phyloP scores from a whole-genome alignment of 129 eudicot species.

The Kitagawia praeruptora region DNA sequence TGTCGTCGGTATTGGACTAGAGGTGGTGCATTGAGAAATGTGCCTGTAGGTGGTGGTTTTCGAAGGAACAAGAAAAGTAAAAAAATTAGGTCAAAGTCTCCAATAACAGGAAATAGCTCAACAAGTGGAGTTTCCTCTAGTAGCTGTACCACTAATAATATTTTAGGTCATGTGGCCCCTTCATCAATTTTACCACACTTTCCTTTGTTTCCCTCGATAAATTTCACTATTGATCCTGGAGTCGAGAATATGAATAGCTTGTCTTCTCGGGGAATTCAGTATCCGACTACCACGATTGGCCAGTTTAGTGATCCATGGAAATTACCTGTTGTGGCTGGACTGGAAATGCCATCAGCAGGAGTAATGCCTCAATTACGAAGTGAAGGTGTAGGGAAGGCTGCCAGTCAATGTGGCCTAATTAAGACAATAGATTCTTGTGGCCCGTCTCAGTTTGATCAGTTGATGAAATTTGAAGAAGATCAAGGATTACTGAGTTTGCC shows the following conservation, averaged over 20 bases:
- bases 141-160: conserved; percentile 21
- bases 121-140: conserved; percentile 23
- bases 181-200: conserved; percentile 20
- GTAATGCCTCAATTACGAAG: conserved; percentile 17
- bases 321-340: conserved; percentile 21
- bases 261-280: conserved; percentile 20
- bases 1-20: conserved; percentile 33
- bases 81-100: conserved; percentile 28
- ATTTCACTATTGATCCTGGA: conserved; percentile 16
- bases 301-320: neutral
- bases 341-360: conserved; percentile 5
- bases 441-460: conserved; percentile 1
- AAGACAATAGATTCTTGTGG: conserved; percentile 10
- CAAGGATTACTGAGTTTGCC: conserved; percentile 29
- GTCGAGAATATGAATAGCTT: conserved; percentile 26
- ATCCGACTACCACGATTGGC: neutral
- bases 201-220: conserved; percentile 28
- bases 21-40: conserved; percentile 30
- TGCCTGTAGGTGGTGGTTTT: conserved; percentile 42
- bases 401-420: conserved; percentile 5
- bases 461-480: conserved; percentile 30
- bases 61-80: conserved; percentile 35
- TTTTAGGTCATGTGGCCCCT: conserved; percentile 18
- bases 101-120: conserved; percentile 16
- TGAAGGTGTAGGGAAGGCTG: conserved; percentile 20